phyloP scores from a whole-genome alignment of 73 alveolate genomes.

The Paramecium sonneborni region DNA sequence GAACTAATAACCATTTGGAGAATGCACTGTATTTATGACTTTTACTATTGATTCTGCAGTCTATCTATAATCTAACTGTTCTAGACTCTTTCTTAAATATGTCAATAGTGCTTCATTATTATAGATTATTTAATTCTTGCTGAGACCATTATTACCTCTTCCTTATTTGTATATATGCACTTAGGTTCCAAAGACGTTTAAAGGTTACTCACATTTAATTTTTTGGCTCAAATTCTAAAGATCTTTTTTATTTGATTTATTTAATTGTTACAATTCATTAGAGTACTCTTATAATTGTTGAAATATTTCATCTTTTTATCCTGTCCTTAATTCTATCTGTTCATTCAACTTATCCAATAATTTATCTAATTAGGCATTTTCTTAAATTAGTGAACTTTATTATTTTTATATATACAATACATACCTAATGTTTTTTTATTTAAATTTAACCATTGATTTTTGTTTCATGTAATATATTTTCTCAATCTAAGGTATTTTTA shows the following conservation, averaged over 20 bases:
- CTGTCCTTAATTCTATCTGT: background rate
- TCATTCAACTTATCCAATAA: background rate
- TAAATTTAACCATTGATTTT: background rate
- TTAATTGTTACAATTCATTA: background rate
- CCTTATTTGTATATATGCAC: background rate
- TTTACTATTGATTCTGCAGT: constrained; percentile 31
- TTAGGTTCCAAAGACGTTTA: constrained; percentile 11
- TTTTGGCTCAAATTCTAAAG: background rate
- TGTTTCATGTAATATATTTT: constrained; percentile 3
- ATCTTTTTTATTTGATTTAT: constrained; percentile 8
- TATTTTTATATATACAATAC: background rate
- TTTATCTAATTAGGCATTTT: constrained; percentile 2
- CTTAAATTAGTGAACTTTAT: background rate
- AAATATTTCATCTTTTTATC: background rate
- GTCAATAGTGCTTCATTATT: constrained; percentile 25
- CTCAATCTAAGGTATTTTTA: background rate
- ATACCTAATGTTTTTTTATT: constrained; percentile 9
- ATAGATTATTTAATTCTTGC: background rate
- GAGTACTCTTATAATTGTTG: background rate
- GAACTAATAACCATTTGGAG: background rate
- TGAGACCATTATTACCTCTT: background rate
- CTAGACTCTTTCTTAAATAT: constrained; percentile 11
- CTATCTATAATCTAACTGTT: constrained; percentile 39
- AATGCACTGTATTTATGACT: background rate
- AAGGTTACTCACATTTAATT: background rate